These are phyloP conservation scores for Diaporthe citri DNA, from an alignment of 2,329 filamentous ascomycete genomes.

Conservation along the genomic window DNA sequence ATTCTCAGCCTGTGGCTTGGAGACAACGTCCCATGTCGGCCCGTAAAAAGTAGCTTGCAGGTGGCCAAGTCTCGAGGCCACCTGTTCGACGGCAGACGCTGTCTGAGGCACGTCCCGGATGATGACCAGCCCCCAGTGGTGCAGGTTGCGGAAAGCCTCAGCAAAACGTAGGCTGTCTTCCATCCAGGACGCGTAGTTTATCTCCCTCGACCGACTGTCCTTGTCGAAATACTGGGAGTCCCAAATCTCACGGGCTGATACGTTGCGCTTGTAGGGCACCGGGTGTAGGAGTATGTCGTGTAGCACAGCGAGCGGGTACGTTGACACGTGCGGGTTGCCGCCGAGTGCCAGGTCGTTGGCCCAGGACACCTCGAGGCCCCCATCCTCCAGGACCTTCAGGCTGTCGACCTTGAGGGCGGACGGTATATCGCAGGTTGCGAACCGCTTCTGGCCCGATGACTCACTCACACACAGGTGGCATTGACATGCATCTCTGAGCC, in stretches of 20 bases:
- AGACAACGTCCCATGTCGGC: slow-evolving; percentile 88
- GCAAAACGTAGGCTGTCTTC: slow-evolving; percentile 67
- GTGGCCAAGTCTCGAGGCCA: slow-evolving; percentile 80
- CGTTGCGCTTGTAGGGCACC: neutral
- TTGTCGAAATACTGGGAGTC: neutral
- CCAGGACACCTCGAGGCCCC: slow-evolving; percentile 72
- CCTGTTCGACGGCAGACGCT: slow-evolving; percentile 73
- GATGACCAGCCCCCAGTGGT: slow-evolving; percentile 80
- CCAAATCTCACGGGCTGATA: slow-evolving; percentile 26
- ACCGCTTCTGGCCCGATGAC: slow-evolving; percentile 70
- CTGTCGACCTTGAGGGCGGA: slow-evolving; percentile 48
- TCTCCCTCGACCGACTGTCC: slow-evolving; percentile 10
- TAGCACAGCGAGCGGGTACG: slow-evolving; percentile 49
- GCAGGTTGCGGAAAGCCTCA: slow-evolving; percentile 72
- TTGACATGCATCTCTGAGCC: slow-evolving; percentile 67
- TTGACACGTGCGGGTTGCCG: slow-evolving; percentile 48
- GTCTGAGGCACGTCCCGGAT: slow-evolving; percentile 79
- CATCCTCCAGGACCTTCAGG: slow-evolving; percentile 51
- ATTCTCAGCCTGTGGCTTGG: slow-evolving; percentile 86
- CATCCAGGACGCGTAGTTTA: slow-evolving; percentile 77
- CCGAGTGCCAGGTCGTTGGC: slow-evolving; percentile 55
- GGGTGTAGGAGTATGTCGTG: neutral
- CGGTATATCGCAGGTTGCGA: slow-evolving; percentile 57
- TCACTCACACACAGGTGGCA: slow-evolving; percentile 66
- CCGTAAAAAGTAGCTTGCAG: slow-evolving; percentile 93